These are phyloP conservation scores for Colletotrichum sp. DNA, from an alignment of 2,329 filamentous ascomycete species.

Conservation along the genomic window DNA sequence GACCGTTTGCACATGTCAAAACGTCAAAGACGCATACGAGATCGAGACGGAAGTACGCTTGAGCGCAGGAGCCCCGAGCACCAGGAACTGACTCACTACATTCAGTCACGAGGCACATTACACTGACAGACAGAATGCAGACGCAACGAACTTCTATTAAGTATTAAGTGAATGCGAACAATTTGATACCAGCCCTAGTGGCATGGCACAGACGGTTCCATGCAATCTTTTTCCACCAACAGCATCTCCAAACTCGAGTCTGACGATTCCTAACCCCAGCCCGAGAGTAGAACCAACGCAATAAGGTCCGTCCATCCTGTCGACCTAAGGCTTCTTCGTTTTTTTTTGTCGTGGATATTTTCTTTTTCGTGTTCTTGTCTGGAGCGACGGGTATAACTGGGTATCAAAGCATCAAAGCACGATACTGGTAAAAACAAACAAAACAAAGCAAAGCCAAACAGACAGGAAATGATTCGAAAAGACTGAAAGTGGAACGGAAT, in stretches of 20 bases:
- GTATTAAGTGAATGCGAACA: slow-evolving; percentile 39
- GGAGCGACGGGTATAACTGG: slow-evolving; percentile 36
- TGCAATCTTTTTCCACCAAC: slow-evolving; percentile 17
- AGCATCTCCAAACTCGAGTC: slow-evolving; percentile 20
- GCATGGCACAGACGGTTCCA: slow-evolving; percentile 18
- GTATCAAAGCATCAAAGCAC: slow-evolving; percentile 39
- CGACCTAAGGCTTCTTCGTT: slow-evolving; percentile 23
- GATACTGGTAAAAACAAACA: slow-evolving; percentile 25
- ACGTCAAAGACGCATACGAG: neutral
- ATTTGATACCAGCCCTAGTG: slow-evolving; percentile 22
- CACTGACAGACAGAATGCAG: neutral
- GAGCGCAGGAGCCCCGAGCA: neutral
- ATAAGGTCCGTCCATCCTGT: slow-evolving; percentile 17
- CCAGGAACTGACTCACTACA: neutral
- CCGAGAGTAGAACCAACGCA: slow-evolving; percentile 24
- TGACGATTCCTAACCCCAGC: slow-evolving; percentile 20
- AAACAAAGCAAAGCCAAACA: slow-evolving; percentile 21
- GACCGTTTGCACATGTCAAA: neutral
- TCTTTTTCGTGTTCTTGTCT: slow-evolving; percentile 27
- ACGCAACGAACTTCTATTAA: slow-evolving; percentile 47
- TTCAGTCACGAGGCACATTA: neutral
- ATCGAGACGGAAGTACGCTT: neutral
- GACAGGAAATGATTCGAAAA: slow-evolving; percentile 26
- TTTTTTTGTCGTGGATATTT: slow-evolving; percentile 27
- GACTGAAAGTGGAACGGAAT: slow-evolving; percentile 14